Conservation (phyloP, 2,329 filamentous ascomycete species). For the Trichoderma polysporum region DNA sequence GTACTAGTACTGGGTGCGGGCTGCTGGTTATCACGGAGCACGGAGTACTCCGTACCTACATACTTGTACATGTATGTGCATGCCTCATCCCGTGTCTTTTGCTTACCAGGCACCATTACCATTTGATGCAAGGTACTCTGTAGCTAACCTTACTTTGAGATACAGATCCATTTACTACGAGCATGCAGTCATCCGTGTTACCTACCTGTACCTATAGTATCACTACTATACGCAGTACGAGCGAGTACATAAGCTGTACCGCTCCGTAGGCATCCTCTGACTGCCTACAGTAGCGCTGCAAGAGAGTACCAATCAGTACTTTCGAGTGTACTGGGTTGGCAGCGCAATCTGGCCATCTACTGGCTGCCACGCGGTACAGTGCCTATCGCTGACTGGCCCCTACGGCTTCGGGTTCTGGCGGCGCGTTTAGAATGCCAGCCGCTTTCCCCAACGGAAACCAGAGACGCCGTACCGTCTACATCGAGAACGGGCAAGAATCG, state of each 20-base stretch:
- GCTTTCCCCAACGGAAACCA: neutral
- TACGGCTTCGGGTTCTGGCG: slow-evolving; percentile 8
- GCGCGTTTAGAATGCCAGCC: slow-evolving; percentile 7
- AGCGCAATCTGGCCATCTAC: neutral
- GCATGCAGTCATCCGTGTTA: too few species aligned
- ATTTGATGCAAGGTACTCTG: neutral
- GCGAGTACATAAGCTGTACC: too few species aligned
- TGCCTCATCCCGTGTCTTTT: neutral
- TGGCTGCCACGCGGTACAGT: slow-evolving; percentile 21
- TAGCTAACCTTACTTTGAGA: neutral
- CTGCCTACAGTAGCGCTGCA: neutral
- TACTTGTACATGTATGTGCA: neutral
- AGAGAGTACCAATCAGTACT: too few species aligned
- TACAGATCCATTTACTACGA: too few species aligned
- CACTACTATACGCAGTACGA: too few species aligned
- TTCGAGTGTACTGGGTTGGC: too few species aligned
- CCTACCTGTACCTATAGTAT: too few species aligned
- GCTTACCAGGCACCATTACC: neutral
- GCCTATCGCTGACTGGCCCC: slow-evolving; percentile 21
- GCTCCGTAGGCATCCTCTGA: too few species aligned
- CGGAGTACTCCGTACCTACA: neutral
- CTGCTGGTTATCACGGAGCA: neutral
- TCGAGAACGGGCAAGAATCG: neutral
- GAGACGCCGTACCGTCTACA: neutral
- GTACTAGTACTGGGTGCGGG: neutral